These are phyloP conservation scores for Colletotrichum tabaci DNA, from an alignment of 2,329 filamentous ascomycete species.

Conservation along the genomic window DNA sequence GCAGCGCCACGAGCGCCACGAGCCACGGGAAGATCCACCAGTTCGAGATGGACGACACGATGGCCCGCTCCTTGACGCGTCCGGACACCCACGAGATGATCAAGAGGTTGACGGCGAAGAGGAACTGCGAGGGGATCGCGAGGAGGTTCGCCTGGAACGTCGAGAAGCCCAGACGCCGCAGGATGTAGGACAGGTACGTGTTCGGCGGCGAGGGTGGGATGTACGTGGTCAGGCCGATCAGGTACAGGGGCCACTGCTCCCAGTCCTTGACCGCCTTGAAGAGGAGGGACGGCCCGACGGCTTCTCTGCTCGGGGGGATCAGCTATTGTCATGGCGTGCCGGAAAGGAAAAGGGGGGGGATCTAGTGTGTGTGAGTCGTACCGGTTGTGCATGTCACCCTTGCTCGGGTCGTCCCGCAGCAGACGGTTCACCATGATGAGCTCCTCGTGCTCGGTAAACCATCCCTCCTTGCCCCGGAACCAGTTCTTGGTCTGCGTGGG, in stretches of 20 bases:
- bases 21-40: constrained; percentile 67
- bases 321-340: neutral
- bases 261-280: constrained; percentile 70
- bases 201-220: constrained; percentile 59
- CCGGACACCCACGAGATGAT: constrained; percentile 62
- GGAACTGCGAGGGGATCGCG: constrained; percentile 60
- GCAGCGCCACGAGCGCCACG: constrained; percentile 59
- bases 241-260: constrained; percentile 72
- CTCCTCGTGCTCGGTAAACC: constrained; percentile 74
- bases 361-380: constrained; percentile 40
- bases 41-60: constrained; percentile 62
- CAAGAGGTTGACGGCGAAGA: constrained; percentile 63
- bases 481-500: constrained; percentile 67
- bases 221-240: constrained; percentile 65
- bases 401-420: constrained; percentile 72
- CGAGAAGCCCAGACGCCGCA: constrained; percentile 59
- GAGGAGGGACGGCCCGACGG: constrained; percentile 60
- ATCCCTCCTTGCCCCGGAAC: constrained; percentile 72
- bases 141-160: constrained; percentile 63
- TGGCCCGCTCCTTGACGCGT: constrained; percentile 59
- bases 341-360: too few species aligned
- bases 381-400: constrained; percentile 74
- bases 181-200: constrained; percentile 62
- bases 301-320: constrained; percentile 49
- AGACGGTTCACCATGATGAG: constrained; percentile 74